Conservation (phyloP, 257 asterid species). For the Voacanga thouarsii region DNA sequence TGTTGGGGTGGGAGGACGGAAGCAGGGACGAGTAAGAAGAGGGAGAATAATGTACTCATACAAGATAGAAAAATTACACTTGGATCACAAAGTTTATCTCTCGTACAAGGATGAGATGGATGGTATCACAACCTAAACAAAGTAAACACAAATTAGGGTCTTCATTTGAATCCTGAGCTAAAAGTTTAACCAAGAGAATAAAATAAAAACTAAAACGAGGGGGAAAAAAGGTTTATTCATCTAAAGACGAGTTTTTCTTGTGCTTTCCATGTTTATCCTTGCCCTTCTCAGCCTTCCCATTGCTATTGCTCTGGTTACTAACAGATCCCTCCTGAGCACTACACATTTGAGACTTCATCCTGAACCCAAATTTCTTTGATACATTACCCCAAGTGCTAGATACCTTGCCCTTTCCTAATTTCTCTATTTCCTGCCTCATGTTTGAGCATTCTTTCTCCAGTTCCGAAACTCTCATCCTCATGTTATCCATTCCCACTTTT, state of each 20-base stretch:
- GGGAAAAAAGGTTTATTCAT: constrained; percentile 29
- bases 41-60: background rate
- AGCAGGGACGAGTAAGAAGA: background rate
- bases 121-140: constrained; percentile 9
- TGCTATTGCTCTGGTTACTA: constrained; percentile 54
- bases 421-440: constrained; percentile 85
- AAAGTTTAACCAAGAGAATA: background rate
- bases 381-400: constrained; percentile 65
- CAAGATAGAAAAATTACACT: constrained; percentile 8
- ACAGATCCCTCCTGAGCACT: constrained; percentile 95
- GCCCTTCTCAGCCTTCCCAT: constrained; percentile 45
- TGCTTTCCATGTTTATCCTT: constrained; percentile 51
- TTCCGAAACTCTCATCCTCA: constrained; percentile 86
- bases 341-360: constrained; percentile 90
- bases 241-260: constrained; percentile 40
- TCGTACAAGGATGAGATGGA: background rate
- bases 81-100: background rate
- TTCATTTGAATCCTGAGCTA: constrained; percentile 11
- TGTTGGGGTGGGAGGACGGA: background rate
- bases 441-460: constrained; percentile 88
- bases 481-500: constrained; percentile 96
- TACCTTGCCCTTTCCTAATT: constrained; percentile 67
- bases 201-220: constrained; percentile 11
- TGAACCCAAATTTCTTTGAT: constrained; percentile 77
- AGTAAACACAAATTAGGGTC: background rate